A percentile compares a stretch with the other conserved stretches of the same genome.
phyloP scores from a whole-genome alignment of 148 eudicot genomes.

The Rhododendron vialii region DNA sequence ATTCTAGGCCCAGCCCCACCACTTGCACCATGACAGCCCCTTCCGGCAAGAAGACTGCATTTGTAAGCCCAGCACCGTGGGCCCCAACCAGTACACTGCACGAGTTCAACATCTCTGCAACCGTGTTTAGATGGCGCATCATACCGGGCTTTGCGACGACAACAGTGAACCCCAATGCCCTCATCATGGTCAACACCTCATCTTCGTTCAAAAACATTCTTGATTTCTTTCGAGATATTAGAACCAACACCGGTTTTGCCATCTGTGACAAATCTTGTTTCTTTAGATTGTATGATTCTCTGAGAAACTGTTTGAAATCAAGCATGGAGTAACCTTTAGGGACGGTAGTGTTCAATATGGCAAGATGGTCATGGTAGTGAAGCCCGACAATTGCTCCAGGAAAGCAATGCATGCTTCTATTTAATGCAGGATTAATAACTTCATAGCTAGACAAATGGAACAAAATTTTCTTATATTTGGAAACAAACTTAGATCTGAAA shows the following conservation, averaged over 20 bases:
- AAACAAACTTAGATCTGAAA: neutral
- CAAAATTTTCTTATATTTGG: too few relatives aligned
- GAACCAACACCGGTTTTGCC: neutral
- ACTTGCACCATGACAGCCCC: constrained; percentile 57
- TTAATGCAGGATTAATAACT: neutral
- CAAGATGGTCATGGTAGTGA: neutral
- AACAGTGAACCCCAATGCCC: neutral
- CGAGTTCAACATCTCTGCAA: constrained; percentile 32
- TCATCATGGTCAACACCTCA: neutral
- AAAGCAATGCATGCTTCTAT: neutral
- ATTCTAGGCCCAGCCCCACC: constrained; percentile 42
- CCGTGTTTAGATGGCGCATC: neutral
- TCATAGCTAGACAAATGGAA: neutral
- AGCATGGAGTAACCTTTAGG: neutral
- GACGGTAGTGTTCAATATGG: neutral
- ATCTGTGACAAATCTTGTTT: neutral
- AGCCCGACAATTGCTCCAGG: neutral
- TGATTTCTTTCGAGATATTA: neutral
- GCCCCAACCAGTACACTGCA: constrained; percentile 48
- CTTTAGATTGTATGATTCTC: neutral
- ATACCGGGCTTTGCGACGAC: neutral
- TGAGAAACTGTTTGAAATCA: neutral
- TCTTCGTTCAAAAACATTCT: neutral
- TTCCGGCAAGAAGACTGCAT: constrained; percentile 39
- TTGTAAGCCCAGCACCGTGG: constrained; percentile 60